Percentiles rank a stretch among this genome's conserved stretches.
Conservation (phyloP, 495 filamentous ascomycete species). For the Neurospora sp. region DNA sequence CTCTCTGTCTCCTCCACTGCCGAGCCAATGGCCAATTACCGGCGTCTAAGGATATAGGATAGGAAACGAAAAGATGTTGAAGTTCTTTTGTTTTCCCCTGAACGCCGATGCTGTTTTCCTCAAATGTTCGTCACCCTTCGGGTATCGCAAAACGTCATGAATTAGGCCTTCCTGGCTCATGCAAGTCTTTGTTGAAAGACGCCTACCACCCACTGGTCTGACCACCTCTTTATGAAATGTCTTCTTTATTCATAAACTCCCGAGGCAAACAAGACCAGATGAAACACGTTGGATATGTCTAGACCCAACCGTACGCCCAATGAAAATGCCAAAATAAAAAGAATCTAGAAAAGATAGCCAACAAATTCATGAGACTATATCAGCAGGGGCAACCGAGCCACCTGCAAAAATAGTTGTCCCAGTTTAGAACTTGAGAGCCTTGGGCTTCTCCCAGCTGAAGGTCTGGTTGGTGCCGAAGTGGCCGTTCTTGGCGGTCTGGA, state of each 20-base stretch:
- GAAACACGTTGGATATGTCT: conserved; percentile 21
- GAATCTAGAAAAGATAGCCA: conserved; percentile 9
- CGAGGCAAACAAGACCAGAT: conserved; percentile 16
- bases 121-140: conserved; percentile 24
- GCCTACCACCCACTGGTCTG: conserved; percentile 11
- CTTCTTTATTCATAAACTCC: conserved; percentile 19
- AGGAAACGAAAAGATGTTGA: conserved; percentile 37
- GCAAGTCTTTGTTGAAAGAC: conserved; percentile 38
- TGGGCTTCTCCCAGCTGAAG: conserved; percentile 98
- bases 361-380: conserved; percentile 19
- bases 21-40: conserved; percentile 26
- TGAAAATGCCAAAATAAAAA: conserved; percentile 14
- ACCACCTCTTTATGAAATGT: conserved; percentile 13
- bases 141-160: conserved; percentile 27
- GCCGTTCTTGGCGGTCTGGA: conserved; percentile 96
- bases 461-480: conserved; percentile 95
- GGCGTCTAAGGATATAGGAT: conserved; percentile 20
- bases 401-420: conserved; percentile 18
- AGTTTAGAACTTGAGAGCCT: conserved; percentile 76
- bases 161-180: conserved; percentile 24
- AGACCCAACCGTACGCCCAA: conserved; percentile 30
- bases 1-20: conserved; percentile 6
- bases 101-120: conserved; percentile 28
- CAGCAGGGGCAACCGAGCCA: conserved; percentile 30
- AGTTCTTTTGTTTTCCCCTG: conserved; percentile 35